Evolutionary conservation across 2,329 filamentous ascomycete genomes (phyloP), one percentile per base, ranked within the genome.

Genomic region (Hymenoscyphus repandus): DNA sequence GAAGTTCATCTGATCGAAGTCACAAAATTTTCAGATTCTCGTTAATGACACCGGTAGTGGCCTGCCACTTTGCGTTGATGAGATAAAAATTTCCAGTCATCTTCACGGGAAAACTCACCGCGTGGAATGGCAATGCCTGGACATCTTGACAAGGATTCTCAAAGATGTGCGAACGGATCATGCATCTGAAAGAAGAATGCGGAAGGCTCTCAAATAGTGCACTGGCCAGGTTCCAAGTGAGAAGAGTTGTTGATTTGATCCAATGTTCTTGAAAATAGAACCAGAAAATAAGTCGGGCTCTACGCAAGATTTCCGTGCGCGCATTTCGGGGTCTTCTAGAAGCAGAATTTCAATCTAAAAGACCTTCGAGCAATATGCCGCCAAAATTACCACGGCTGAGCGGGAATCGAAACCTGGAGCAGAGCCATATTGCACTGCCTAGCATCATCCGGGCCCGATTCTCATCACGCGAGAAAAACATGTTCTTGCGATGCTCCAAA

Each of bases 381-480:
- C 45, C 13, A 51, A 41, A 47, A 51, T 50, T 41, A 20, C 46
- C 56, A 55, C 56, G 56, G 56, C 56, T 54, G 54, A 55, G 54
- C 51, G 56, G 56, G 52, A 52, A 47, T 45, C 40, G 46, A 44
- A 52, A 54, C 47, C 42, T 53, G 43, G 53, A 50, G 47, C 37
- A 39, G 32, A 48, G 47, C 47, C 56, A 54, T 50, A 53, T 56
- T 51, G 47, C 42, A 43, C 36, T 49, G 44, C 49, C 53, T 33
- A 52, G 53, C 50, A 56, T 58, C 52, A 58, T 31, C 47, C 43
- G 45, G 38, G 40, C 20, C 20, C 46, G 20, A 45, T 50, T 52
- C 53, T 54, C 54, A 56, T 52, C 51, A 56, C 45, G 51, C 50
- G 45, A 58, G 50, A 47, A 41, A 52, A 57, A 53, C 51, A 58